Percentiles rank a stretch among this genome's conserved stretches.
Evolutionary conservation across 2,329 filamentous ascomycete species (phyloP).

Genomic region (Aureobasidium mangrovei): DNA sequence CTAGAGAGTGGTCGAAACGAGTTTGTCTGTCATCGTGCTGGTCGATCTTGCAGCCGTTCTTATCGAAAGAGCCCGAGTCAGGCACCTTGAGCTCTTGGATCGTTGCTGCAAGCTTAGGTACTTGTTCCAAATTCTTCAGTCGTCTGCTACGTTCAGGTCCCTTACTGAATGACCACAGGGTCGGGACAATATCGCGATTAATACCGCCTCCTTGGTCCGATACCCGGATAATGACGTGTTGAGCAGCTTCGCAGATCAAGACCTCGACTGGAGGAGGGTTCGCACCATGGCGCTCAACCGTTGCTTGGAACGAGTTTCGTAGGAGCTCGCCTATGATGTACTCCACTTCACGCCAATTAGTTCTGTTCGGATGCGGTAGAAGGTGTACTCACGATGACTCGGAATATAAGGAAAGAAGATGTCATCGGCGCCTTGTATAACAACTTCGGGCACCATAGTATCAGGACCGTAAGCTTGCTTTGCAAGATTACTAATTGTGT

Average conservation of each 20-base stretch:
- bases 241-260: slow-evolving; percentile 83
- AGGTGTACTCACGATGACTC: slow-evolving; percentile 34
- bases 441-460: slow-evolving; percentile 68
- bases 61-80: neutral
- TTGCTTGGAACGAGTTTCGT: slow-evolving; percentile 87
- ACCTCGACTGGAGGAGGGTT: slow-evolving; percentile 85
- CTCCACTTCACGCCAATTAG: slow-evolving; percentile 46
- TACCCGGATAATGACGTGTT: slow-evolving; percentile 93
- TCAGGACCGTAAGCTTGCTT: slow-evolving; percentile 64
- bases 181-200: slow-evolving; percentile 71
- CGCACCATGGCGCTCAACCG: slow-evolving; percentile 59
- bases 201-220: slow-evolving; percentile 94
- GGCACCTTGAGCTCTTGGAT: slow-evolving; percentile 67
- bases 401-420: slow-evolving; percentile 95
- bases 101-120: slow-evolving; percentile 87
- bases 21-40: slow-evolving; percentile 3
- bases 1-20: slow-evolving; percentile 59
- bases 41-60: slow-evolving; percentile 14
- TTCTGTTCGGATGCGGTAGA: slow-evolving; percentile 40
- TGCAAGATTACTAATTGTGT: slow-evolving; percentile 65
- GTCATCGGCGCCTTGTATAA: slow-evolving; percentile 66
- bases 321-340: slow-evolving; percentile 95
- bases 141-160: slow-evolving; percentile 69
- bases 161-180: slow-evolving; percentile 96
- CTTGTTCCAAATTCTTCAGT: slow-evolving; percentile 74